Percentiles rank a stretch among this genome's conserved stretches.
These are phyloP conservation scores for Lichtheimia ornata DNA, from an alignment of 371 early-diverging fungal genomes.

Conservation along the genomic window DNA sequence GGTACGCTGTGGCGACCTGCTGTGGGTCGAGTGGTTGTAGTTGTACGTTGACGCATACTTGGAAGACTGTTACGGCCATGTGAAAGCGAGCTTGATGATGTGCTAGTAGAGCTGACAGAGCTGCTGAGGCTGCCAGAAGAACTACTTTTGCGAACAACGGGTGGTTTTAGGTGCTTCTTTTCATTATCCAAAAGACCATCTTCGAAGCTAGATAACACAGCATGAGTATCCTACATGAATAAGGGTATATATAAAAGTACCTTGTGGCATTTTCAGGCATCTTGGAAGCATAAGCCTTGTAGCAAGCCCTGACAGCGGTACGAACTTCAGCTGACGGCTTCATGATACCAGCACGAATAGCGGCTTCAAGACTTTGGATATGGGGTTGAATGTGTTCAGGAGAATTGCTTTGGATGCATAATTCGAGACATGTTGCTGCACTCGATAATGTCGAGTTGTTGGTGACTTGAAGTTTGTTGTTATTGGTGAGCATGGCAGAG, in stretches of 20 bases:
- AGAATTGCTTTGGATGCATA: constrained; percentile 38
- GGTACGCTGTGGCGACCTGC: neutral
- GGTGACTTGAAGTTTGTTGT: constrained; percentile 16
- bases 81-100: neutral
- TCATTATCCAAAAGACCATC: neutral
- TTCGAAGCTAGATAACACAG: neutral
- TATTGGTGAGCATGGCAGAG: constrained; percentile 24
- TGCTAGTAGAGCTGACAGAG: neutral
- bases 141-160: neutral
- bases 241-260: constrained; percentile 2
- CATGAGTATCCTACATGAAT: neutral
- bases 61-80: neutral
- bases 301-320: constrained; percentile 39
- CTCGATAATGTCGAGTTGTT: constrained; percentile 46
- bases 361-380: constrained; percentile 37
- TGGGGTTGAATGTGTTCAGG: constrained; percentile 36
- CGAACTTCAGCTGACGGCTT: constrained; percentile 58
- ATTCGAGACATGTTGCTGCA: constrained; percentile 43
- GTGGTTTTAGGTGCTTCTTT: constrained; percentile 4
- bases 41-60: neutral
- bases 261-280: constrained; percentile 37
- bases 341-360: constrained; percentile 45
- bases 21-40: neutral
- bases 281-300: constrained; percentile 40
- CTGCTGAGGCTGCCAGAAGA: constrained; percentile 9